Base-by-base conservation (phyloP, 176 grass and related monocot genomes). In the Eragrostis nindensis region DNA sequence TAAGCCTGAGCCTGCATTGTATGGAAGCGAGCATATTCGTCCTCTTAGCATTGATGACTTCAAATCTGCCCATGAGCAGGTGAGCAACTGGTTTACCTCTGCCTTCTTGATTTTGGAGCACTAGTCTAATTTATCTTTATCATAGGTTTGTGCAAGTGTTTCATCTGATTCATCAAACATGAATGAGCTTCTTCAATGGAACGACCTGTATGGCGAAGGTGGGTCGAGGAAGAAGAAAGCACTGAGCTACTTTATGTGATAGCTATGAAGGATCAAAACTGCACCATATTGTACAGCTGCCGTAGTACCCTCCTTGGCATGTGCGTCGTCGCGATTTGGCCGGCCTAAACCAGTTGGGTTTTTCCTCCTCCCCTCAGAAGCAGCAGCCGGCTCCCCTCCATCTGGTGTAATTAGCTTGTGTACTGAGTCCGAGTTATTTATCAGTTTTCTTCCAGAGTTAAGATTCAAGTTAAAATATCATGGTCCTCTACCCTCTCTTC, bases 221-320 rank as follows among this genome's bases (percentile, higher is more conserved):
- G 96, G 96, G 47, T 99, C 96, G 3, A 95, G 92, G 86, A 99
- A 95, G 84, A 95, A 91, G 83, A 99, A 90, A 82, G 88, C 92
- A 53, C 82, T 99, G 52, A 99, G 96, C 84, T 99, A 99, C 88
- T 99, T 99, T 71, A 99, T 99, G 96, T 99, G 88, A 93, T 71
- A 85, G 54, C 19, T 40, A 59, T 24, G 12, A 64, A 83, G 50
- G 30, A 68, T 73, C 18, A 42, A 44, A 64, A 78, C 48, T 3
- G 7, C 25, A 13, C 83, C 59, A 77, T 72, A 81, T 54, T 90
- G 87, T 90, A 90, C 83, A 90, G 83, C 76, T 14, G 18, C 73
- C 50, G 73, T 89, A 86, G 70, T 61, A 66, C 78, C 62, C 60
- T 41, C 57, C 72, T 60, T 62, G 78, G 78, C 74, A 85, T 49